phyloP scores from a whole-genome alignment of 192 early-diverging fungal species.

The Rhizoclosmatium sp. region DNA sequence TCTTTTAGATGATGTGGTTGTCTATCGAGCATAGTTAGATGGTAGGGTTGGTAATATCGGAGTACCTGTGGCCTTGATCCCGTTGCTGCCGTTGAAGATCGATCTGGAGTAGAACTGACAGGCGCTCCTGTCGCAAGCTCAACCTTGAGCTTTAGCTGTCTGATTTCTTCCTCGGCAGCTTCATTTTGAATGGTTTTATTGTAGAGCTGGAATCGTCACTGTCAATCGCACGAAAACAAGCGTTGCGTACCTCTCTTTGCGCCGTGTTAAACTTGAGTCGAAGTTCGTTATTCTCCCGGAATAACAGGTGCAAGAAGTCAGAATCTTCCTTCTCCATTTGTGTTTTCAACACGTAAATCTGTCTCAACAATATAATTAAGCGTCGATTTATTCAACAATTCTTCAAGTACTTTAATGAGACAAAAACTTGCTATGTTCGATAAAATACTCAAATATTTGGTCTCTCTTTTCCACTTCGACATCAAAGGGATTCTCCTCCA shows the following conservation, averaged over 20 bases:
- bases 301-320: conserved; percentile 62
- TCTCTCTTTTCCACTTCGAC: no score
- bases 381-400: no score
- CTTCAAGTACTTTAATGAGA: no score
- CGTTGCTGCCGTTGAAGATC: conserved; percentile 19
- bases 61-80: conserved; percentile 26
- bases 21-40: background rate
- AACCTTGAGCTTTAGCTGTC: conserved; percentile 43
- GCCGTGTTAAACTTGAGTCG: conserved; percentile 53
- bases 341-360: background rate
- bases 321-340: conserved; percentile 64
- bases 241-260: conserved; percentile 51
- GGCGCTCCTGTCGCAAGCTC: conserved; percentile 2
- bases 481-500: no score
- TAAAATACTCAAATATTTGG: no score
- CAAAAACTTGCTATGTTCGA: no score
- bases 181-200: conserved; percentile 58
- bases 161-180: conserved; percentile 55
- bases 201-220: conserved; percentile 49
- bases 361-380: no score
- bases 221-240: background rate
- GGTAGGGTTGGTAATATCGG: background rate
- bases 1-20: conserved; percentile 1
- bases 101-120: conserved; percentile 7
- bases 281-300: conserved; percentile 66